Conservation (phyloP, 2,329 filamentous ascomycete species). For the Neofusicoccum cordaticola region DNA sequence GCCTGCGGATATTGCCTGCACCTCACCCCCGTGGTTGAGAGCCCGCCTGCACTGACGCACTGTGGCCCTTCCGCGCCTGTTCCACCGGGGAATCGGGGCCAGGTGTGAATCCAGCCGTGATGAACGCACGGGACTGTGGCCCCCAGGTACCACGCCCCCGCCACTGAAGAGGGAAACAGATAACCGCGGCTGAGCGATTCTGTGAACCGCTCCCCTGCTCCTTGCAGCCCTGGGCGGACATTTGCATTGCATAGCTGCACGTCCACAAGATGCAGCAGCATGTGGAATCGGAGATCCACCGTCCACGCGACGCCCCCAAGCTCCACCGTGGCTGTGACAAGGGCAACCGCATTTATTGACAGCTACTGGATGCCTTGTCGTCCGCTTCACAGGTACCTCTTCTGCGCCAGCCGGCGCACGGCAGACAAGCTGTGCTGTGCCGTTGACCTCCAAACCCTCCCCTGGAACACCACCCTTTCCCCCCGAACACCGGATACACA, state of each 20-base stretch:
- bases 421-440: slow-evolving; percentile 1
- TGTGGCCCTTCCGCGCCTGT: neutral
- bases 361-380: neutral
- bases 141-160: slow-evolving; percentile 5
- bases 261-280: slow-evolving; percentile 10
- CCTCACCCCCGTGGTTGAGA: neutral
- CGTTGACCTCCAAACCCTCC: neutral
- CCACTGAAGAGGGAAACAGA: neutral
- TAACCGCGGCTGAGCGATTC: slow-evolving; percentile 4
- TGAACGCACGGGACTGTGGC: neutral
- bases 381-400: neutral
- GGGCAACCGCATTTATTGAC: neutral
- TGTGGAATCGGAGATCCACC: slow-evolving; percentile 11
- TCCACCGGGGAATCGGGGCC: slow-evolving; percentile 4
- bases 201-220: slow-evolving; percentile 2
- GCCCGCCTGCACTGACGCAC: neutral
- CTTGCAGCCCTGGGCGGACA: slow-evolving; percentile 5
- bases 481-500: neutral
- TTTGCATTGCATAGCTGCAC: neutral
- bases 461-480: neutral
- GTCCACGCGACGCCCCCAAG: neutral
- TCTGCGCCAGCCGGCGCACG: neutral
- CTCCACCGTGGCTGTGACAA: slow-evolving; percentile 6
- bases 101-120: neutral
- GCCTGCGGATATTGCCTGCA: slow-evolving; percentile 11